These are phyloP conservation scores for Diaporthe velutina DNA, from an alignment of 2,329 filamentous ascomycete genomes.

Conservation along the genomic window DNA sequence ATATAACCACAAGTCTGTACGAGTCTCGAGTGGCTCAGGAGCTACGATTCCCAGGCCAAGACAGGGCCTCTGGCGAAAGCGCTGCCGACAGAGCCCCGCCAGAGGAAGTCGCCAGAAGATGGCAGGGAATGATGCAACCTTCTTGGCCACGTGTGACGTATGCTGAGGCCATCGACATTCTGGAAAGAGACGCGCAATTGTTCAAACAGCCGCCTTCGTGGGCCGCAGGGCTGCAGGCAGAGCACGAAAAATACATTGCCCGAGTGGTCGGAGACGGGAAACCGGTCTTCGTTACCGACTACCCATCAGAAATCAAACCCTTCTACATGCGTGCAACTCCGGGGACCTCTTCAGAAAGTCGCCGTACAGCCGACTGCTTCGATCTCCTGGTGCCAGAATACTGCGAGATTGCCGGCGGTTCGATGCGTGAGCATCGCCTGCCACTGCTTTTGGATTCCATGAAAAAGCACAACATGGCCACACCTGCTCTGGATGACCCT, in stretches of 20 bases:
- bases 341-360: background rate
- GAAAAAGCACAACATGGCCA: conserved; percentile 73
- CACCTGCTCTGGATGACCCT: conserved; percentile 43
- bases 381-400: conserved; percentile 89
- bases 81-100: conserved; percentile 56
- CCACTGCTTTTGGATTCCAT: conserved; percentile 77
- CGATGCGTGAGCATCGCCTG: conserved; percentile 87
- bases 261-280: conserved; percentile 62
- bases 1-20: conserved; percentile 56
- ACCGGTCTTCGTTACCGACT: conserved; percentile 93
- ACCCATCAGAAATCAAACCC: conserved; percentile 86
- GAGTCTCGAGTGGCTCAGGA: conserved; percentile 59
- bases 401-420: conserved; percentile 89
- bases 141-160: conserved; percentile 89
- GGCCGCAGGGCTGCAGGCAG: conserved; percentile 83
- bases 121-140: conserved; percentile 73
- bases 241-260: conserved; percentile 93
- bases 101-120: conserved; percentile 73
- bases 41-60: conserved; percentile 49
- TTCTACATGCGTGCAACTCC: conserved; percentile 72
- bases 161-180: conserved; percentile 77
- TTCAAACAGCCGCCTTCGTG: conserved; percentile 81
- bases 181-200: conserved; percentile 70
- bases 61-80: conserved; percentile 40
- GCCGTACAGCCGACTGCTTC: conserved; percentile 84